phyloP scores from a whole-genome alignment of 495 filamentous ascomycete species.

The Paragyromitra xinjiangensis region DNA sequence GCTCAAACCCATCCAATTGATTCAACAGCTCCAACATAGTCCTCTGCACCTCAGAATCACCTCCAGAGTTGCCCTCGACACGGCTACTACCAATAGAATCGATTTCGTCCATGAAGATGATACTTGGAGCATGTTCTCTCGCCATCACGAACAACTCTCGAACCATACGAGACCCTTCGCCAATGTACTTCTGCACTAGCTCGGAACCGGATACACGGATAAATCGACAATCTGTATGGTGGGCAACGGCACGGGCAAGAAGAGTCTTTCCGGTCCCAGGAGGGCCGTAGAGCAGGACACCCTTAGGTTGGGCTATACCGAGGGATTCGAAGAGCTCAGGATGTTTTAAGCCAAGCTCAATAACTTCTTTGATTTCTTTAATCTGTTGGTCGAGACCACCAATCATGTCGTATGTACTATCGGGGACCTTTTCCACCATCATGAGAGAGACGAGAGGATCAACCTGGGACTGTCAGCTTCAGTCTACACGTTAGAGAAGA shows the following conservation, averaged over 20 bases:
- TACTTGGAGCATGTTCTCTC: conserved; percentile 96
- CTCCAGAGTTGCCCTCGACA: conserved; percentile 92
- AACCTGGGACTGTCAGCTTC: conserved; percentile 68
- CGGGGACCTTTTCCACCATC: conserved; percentile 99
- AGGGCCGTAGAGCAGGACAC: conserved; percentile 95
- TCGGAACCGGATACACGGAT: conserved; percentile 97
- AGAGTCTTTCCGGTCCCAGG: conserved; percentile 98
- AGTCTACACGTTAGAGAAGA: neutral
- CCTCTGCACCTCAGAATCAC: conserved; percentile 98
- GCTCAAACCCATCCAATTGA: conserved; percentile 98
- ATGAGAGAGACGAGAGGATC: conserved; percentile 99
- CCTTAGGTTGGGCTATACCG: conserved; percentile 97
- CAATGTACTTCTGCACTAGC: conserved; percentile 98
- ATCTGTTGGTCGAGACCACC: conserved; percentile 98
- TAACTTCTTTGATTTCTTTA: conserved; percentile 99
- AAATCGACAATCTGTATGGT: conserved; percentile 98
- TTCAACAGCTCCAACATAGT: conserved; percentile 99
- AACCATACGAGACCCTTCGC: conserved; percentile 97
- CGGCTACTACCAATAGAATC: conserved; percentile 97
- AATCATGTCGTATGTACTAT: conserved; percentile 99
- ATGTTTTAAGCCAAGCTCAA: conserved; percentile 97
- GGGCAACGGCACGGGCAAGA: conserved; percentile 91
- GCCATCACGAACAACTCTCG: conserved; percentile 99
- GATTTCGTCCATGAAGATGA: conserved; percentile 99
- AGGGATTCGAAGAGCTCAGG: conserved; percentile 98